phyloP scores from a whole-genome alignment of 2,329 filamentous ascomycete genomes.

The Lachnellula subtilissima region DNA sequence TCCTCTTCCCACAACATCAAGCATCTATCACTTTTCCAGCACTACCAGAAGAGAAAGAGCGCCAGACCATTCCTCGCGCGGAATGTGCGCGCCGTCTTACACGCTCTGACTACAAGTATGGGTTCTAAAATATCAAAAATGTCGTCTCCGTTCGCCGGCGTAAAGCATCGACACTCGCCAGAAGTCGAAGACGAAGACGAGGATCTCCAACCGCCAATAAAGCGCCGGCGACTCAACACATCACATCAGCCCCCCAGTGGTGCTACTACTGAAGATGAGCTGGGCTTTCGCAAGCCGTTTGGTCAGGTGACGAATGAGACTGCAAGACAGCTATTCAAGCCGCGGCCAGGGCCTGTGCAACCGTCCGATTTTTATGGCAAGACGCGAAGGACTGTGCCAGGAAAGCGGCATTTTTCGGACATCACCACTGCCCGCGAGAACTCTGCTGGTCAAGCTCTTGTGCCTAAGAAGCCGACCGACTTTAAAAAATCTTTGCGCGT shows the following conservation, averaged over 20 bases:
- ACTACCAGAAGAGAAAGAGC: neutral
- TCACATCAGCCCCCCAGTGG: neutral
- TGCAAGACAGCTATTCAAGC: slow-evolving; percentile 1
- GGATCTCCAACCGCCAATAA: slow-evolving; percentile 16
- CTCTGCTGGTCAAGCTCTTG: slow-evolving; percentile 4
- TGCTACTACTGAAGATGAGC: neutral
- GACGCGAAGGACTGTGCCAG: neutral
- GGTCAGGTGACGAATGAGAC: slow-evolving; percentile 18
- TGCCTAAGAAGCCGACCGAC: slow-evolving; percentile 8
- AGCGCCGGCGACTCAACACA: slow-evolving; percentile 19
- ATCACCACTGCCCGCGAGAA: neutral
- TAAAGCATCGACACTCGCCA: neutral
- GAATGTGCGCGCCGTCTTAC: slow-evolving; percentile 21
- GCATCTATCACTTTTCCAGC: too few species aligned
- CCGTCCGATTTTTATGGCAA: slow-evolving; percentile 20
- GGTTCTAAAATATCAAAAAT: slow-evolving; percentile 16
- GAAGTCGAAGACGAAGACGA: slow-evolving; percentile 20
- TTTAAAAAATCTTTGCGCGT: slow-evolving; percentile 22
- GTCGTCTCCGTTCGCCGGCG: slow-evolving; percentile 3
- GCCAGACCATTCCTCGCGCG: slow-evolving; percentile 14
- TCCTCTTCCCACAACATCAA: neutral
- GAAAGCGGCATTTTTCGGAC: neutral
- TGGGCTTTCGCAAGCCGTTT: slow-evolving; percentile 8
- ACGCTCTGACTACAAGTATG: slow-evolving; percentile 13
- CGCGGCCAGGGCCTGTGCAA: slow-evolving; percentile 8